These are phyloP conservation scores for Blastobotrys malaysiensis DNA, from an alignment of 1,139 yeast species.

Conservation along the genomic window DNA sequence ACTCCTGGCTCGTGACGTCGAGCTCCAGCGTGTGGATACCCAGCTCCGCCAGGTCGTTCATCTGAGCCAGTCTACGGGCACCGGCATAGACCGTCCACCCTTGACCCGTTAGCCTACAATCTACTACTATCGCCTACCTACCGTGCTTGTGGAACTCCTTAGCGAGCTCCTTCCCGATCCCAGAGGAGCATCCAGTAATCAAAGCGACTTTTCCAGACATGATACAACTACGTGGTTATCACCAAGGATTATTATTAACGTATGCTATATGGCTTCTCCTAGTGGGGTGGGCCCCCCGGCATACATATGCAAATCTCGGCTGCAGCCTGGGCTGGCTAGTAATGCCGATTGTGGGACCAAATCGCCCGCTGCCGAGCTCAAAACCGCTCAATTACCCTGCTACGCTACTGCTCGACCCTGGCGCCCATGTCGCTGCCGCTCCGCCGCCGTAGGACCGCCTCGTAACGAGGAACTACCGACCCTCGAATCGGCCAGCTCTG, in stretches of 20 bases:
- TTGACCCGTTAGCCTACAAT: neutral
- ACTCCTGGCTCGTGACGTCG: constrained; percentile 51
- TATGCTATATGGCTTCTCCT: neutral
- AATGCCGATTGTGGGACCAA: neutral
- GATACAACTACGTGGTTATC: neutral
- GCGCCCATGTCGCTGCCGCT: too few relatives aligned
- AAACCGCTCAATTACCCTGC: neutral
- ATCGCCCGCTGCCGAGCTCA: neutral
- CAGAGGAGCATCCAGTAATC: constrained; percentile 79
- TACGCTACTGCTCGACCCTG: too few relatives aligned
- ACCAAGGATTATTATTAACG: too few relatives aligned
- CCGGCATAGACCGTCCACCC: constrained; percentile 68
- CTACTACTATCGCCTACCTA: neutral
- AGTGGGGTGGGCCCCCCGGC: neutral
- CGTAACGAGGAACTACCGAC: too few relatives aligned
- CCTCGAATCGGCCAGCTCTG: too few relatives aligned
- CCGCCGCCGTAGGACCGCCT: too few relatives aligned
- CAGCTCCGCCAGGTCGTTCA: constrained; percentile 47
- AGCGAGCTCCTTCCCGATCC: constrained; percentile 68
- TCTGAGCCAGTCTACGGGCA: constrained; percentile 62
- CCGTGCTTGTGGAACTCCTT: constrained; percentile 51
- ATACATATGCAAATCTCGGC: neutral
- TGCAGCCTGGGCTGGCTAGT: neutral
- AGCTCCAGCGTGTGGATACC: constrained; percentile 37
- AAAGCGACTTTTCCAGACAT: constrained; percentile 38